Conservation (phyloP, 352 stramenopile species). For the Phytophthora sansomeana region DNA sequence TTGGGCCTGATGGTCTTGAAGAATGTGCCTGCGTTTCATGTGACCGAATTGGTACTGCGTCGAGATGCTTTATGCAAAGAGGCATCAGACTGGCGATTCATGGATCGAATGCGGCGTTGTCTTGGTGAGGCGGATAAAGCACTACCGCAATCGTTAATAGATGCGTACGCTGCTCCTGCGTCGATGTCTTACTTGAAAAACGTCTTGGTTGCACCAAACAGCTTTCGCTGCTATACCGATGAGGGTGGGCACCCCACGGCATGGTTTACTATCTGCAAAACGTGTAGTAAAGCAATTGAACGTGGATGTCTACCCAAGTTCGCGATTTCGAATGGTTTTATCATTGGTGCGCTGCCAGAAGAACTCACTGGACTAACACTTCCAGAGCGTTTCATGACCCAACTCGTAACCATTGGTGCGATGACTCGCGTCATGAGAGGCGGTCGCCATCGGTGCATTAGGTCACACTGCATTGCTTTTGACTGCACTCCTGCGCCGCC, state of each 20-base stretch:
- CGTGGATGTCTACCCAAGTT: conserved; percentile 5
- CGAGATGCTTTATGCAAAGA: neutral
- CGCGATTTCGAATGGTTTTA: conserved; percentile 15
- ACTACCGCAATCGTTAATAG: neutral
- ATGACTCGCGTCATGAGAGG: conserved; percentile 4
- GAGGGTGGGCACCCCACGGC: neutral
- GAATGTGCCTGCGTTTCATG: neutral
- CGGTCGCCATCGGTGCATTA: neutral
- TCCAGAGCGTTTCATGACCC: conserved; percentile 8
- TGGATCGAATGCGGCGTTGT: conserved; percentile 1
- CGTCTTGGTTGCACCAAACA: conserved; percentile 20
- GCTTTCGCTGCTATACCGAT: conserved; percentile 9
- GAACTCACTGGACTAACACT: neutral
- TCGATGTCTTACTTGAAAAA: conserved; percentile 1
- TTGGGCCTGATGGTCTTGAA: neutral
- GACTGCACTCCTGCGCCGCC: conserved; percentile 6
- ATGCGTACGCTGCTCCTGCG: neutral
- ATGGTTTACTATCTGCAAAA: conserved; percentile 4
- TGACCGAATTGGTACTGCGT: neutral
- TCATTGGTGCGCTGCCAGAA: neutral
- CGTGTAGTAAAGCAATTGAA: neutral
- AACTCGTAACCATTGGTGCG: neutral
- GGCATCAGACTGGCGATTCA: conserved; percentile 7
- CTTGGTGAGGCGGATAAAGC: neutral
- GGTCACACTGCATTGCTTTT: conserved; percentile 13